Evolutionary conservation across 148 eudicot genomes (phyloP).

Genomic region (Cornus kousa): DNA sequence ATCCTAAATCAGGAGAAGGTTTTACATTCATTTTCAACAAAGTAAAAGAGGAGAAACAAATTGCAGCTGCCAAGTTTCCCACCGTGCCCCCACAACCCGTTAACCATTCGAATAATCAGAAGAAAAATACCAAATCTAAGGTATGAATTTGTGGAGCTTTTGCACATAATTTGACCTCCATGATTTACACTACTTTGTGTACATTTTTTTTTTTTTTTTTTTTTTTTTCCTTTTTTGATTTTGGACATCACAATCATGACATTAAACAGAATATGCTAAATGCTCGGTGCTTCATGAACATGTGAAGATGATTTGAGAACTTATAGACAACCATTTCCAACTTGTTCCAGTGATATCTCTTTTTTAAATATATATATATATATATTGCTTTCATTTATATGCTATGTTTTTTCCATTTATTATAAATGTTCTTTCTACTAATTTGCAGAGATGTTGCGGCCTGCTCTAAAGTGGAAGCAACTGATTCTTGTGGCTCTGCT

Average conservation of each 20-base stretch:
- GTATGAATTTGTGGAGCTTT: not conserved
- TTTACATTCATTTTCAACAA: slow-evolving; percentile 48
- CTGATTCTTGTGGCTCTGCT: not conserved
- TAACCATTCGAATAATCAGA: slow-evolving; percentile 13
- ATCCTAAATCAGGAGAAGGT: slow-evolving; percentile 41
- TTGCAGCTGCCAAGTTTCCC: slow-evolving; percentile 34
- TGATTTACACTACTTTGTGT: not conserved
- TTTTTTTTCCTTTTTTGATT: no score
- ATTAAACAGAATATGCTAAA: not conserved
- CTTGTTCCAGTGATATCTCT: not conserved
- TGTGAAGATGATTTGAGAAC: no score
- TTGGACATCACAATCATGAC: not conserved
- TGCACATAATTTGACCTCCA: not conserved
- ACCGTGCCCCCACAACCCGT: slow-evolving; percentile 15
- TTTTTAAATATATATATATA: not conserved
- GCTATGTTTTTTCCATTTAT: not conserved
- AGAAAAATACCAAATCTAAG: slow-evolving; percentile 17
- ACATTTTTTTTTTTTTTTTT: no score
- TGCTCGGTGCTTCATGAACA: no score
- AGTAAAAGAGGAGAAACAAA: slow-evolving; percentile 50
- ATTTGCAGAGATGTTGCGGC: slow-evolving; percentile 39
- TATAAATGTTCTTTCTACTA: not conserved
- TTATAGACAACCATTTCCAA: no score
- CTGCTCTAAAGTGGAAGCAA: slow-evolving; percentile 18
- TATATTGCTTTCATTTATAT: not conserved